These are phyloP conservation scores for Venturia pyrina DNA, from an alignment of 2,329 filamentous ascomycete genomes.

Conservation along the genomic window DNA sequence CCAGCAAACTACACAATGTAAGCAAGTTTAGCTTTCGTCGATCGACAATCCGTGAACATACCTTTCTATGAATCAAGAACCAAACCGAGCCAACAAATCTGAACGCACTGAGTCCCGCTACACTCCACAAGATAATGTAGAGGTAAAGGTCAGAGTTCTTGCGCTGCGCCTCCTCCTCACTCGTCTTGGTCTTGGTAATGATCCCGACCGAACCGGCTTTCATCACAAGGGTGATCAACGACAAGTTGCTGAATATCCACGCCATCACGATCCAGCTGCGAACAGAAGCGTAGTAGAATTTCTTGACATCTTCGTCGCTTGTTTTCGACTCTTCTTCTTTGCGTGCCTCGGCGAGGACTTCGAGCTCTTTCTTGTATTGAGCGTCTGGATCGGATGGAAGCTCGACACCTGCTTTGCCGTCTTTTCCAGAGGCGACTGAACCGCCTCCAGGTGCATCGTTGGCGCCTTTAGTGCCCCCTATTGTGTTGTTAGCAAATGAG, in stretches of 20 bases:
- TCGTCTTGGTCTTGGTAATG: conserved; percentile 21
- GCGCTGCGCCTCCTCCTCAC: conserved; percentile 36
- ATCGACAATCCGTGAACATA: background rate
- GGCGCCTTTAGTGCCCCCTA: conserved; percentile 96
- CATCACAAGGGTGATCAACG: conserved; percentile 73
- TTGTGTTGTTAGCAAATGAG: conserved; percentile 35
- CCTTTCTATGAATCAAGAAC: conserved; percentile 61
- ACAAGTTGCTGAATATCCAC: conserved; percentile 97
- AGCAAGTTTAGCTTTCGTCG: background rate
- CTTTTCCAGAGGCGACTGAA: conserved; percentile 80
- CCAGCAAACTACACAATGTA: background rate
- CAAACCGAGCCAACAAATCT: conserved; percentile 81
- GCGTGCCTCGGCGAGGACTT: conserved; percentile 62
- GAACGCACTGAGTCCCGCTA: conserved; percentile 73
- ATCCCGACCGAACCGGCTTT: conserved; percentile 71
- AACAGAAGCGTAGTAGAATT: conserved; percentile 97
- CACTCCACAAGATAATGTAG: conserved; percentile 78
- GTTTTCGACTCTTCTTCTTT: conserved; percentile 58
- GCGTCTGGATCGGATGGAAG: conserved; percentile 85
- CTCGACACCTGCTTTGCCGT: conserved; percentile 85
- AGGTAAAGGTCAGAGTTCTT: conserved; percentile 71
- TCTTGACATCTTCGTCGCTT: conserved; percentile 65
- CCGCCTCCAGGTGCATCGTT: conserved; percentile 89
- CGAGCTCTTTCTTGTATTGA: conserved; percentile 80
- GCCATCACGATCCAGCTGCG: conserved; percentile 81